phyloP scores from a whole-genome alignment of 2,329 filamentous ascomycete species.

The Parastagonospora avenae region DNA sequence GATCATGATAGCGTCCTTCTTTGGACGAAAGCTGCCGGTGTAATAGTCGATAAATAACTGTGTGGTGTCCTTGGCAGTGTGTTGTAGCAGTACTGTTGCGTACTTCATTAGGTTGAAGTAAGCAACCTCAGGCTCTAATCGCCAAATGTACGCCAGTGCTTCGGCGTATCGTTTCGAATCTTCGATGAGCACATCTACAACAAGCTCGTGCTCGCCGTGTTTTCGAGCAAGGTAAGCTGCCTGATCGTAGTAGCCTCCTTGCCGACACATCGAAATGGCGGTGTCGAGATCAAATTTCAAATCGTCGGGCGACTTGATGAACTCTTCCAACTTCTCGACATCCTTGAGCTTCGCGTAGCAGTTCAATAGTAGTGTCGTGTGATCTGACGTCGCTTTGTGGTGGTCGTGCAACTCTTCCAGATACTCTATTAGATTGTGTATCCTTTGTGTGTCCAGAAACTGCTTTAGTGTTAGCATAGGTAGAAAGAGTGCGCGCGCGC shows the following conservation, averaged over 20 bases:
- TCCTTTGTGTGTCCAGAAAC: conserved; percentile 95
- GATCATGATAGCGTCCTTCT: conserved; percentile 64
- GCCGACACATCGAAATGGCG: conserved; percentile 94
- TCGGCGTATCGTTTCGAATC: conserved; percentile 90
- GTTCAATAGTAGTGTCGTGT: conserved; percentile 91
- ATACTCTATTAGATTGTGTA: conserved; percentile 97
- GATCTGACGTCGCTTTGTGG: conserved; percentile 89
- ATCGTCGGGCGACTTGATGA: conserved; percentile 94
- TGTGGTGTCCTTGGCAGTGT: conserved; percentile 82
- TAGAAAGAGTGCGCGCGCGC: neutral
- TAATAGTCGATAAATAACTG: conserved; percentile 94
- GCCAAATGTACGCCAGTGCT: conserved; percentile 89
- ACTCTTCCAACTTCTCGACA: conserved; percentile 91
- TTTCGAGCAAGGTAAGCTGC: conserved; percentile 94
- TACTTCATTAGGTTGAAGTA: conserved; percentile 95
- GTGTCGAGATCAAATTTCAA: conserved; percentile 97
- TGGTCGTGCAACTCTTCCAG: conserved; percentile 95
- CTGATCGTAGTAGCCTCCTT: conserved; percentile 96
- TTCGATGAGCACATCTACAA: conserved; percentile 94
- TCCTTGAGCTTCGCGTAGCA: conserved; percentile 99
- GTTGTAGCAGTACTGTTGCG: conserved; percentile 84
- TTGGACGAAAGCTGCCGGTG: conserved; percentile 79
- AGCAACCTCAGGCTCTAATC: conserved; percentile 77
- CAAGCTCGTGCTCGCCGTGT: conserved; percentile 89
- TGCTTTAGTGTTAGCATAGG: conserved; percentile 42